Conservation (phyloP, 768 basidiomycete species). For the Kwoniella heveanensis region DNA sequence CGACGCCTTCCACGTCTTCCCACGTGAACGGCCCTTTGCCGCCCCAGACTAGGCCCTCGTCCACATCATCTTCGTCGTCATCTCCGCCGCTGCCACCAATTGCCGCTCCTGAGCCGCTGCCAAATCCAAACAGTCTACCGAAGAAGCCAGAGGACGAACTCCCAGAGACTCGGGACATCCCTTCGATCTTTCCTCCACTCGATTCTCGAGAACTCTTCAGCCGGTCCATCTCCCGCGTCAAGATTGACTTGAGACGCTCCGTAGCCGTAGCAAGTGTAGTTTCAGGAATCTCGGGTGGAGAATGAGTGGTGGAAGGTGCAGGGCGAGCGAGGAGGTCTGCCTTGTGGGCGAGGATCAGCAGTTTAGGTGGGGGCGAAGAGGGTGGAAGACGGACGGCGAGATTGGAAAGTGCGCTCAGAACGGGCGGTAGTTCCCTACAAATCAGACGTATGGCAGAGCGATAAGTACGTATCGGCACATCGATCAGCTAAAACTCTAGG, state of each 20-base stretch:
- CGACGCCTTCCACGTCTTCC: slow-evolving; percentile 53
- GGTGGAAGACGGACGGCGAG: slow-evolving; percentile 19
- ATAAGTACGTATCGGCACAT: not conserved
- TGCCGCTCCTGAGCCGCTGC: slow-evolving; percentile 5
- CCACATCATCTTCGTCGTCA: slow-evolving; percentile 37
- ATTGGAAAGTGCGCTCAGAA: slow-evolving; percentile 44
- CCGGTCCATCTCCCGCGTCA: slow-evolving; percentile 52
- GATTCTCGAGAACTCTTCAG: slow-evolving; percentile 46
- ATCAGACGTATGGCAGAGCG: not conserved
- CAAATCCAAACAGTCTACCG: slow-evolving; percentile 32
- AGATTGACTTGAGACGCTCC: slow-evolving; percentile 41
- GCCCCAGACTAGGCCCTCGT: slow-evolving; percentile 52
- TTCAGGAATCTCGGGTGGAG: slow-evolving; percentile 33
- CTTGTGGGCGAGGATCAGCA: slow-evolving; percentile 53
- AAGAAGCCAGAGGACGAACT: slow-evolving; percentile 24
- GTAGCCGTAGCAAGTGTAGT: slow-evolving; percentile 31
- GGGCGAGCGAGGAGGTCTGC: slow-evolving; percentile 47
- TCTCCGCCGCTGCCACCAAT: slow-evolving; percentile 9
- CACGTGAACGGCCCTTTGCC: slow-evolving; percentile 48
- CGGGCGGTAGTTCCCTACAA: slow-evolving; percentile 43
- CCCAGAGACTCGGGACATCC: slow-evolving; percentile 39
- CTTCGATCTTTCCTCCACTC: slow-evolving; percentile 47
- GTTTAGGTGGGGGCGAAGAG: slow-evolving; percentile 23
- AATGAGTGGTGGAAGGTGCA: slow-evolving; percentile 20
- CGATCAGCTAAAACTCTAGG: not conserved